These are phyloP conservation scores for Boletus speciosus DNA, from an alignment of 768 basidiomycete species.

Conservation along the genomic window DNA sequence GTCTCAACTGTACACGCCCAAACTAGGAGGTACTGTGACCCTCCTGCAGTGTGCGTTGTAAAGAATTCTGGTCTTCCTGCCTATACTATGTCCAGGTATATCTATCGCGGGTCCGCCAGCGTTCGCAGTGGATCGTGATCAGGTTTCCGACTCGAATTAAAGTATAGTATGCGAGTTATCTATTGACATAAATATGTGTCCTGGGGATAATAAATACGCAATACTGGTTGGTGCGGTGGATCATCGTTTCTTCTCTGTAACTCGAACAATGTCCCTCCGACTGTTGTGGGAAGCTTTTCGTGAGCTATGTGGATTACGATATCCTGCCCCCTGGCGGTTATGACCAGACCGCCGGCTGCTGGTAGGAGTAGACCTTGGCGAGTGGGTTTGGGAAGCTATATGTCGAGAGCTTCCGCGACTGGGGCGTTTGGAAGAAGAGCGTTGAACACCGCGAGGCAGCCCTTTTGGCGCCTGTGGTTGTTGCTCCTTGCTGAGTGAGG, in stretches of 20 bases:
- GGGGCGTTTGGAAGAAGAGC: conserved; percentile 9
- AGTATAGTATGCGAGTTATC: conserved; percentile 5
- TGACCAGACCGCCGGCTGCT: conserved; percentile 21
- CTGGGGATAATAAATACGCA: conserved; percentile 15
- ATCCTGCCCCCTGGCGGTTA: conserved; percentile 4
- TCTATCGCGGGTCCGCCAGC: not conserved
- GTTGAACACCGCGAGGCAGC: conserved; percentile 4
- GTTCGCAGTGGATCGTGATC: not conserved
- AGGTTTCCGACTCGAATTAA: not conserved
- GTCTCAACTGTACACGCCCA: not conserved
- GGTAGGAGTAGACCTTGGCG: conserved; percentile 14
- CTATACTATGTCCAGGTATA: not conserved
- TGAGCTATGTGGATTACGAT: conserved; percentile 12
- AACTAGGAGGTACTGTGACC: not conserved
- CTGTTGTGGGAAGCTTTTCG: conserved; percentile 17
- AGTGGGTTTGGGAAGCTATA: conserved; percentile 11
- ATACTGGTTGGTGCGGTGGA: not conserved
- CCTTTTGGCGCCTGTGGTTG: conserved; percentile 9
- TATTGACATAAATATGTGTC: conserved; percentile 21
- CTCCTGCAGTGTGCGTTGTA: not conserved
- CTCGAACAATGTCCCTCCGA: conserved; percentile 9
- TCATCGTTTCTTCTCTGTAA: conserved; percentile 6
- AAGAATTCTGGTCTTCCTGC: not conserved
- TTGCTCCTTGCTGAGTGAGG: conserved; percentile 20
- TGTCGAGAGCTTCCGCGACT: conserved; percentile 9